phyloP scores from a whole-genome alignment of 176 grass and related monocot genomes.

The Hordeum marinum region DNA sequence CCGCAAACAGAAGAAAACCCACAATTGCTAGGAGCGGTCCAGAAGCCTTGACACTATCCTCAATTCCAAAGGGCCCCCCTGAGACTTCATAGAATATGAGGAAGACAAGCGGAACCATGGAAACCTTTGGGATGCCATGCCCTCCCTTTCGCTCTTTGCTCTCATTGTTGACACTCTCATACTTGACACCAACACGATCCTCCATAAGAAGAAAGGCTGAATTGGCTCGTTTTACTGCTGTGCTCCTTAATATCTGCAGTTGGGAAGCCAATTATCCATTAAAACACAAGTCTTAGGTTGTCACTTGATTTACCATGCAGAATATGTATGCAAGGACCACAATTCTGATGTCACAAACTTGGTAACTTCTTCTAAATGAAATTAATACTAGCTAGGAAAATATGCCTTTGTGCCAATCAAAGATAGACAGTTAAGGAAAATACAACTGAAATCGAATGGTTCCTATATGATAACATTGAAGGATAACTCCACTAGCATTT shows the following conservation, averaged over 20 bases:
- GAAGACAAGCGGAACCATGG: constrained; percentile 70
- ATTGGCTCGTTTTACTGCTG: constrained; percentile 26
- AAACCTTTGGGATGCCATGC: constrained; percentile 60
- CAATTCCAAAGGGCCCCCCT: constrained; percentile 88
- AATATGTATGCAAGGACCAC: not conserved
- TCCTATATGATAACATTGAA: not conserved
- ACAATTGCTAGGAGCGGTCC: constrained; percentile 78
- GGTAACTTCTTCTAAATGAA: not conserved
- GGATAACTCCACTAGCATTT: not conserved
- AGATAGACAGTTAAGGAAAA: not conserved
- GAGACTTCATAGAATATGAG: constrained; percentile 97
- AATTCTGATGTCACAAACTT: not conserved
- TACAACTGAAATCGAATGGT: not conserved
- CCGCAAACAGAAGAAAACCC: constrained; percentile 70
- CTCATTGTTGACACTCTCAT: not conserved
- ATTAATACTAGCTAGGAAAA: not conserved
- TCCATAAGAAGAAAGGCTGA: constrained; percentile 33
- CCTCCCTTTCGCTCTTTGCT: constrained; percentile 18
- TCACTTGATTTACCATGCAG: too few relatives aligned
- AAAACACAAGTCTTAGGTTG: not conserved
- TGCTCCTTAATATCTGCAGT: constrained; percentile 43
- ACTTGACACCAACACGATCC: constrained; percentile 21
- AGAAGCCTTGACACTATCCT: constrained; percentile 74
- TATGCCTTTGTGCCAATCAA: not conserved
- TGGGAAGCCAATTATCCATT: not conserved